Evolutionary conservation across 2,329 filamentous ascomycete genomes (phyloP).

Genomic region (Trichophyton equinum): DNA sequence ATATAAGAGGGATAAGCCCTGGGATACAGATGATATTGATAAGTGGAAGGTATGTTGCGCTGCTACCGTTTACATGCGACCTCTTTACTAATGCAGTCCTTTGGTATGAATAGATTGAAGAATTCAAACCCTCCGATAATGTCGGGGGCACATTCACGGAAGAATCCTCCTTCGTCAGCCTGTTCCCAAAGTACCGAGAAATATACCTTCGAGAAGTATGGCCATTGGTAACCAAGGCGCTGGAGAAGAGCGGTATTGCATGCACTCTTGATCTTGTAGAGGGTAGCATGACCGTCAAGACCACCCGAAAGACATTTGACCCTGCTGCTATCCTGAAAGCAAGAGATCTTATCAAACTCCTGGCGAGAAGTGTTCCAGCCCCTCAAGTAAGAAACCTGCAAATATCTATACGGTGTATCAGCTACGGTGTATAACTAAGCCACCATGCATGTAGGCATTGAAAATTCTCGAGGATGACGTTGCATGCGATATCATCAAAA

Average conservation of each 20-base stretch:
- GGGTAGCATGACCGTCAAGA: slow-evolving; percentile 93
- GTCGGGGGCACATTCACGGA: slow-evolving; percentile 73
- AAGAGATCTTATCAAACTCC: slow-evolving; percentile 82
- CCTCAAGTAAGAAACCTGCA: slow-evolving; percentile 46
- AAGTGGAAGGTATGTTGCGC: slow-evolving; percentile 63
- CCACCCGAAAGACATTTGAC: slow-evolving; percentile 81
- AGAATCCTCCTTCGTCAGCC: slow-evolving; percentile 70
- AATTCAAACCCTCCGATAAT: slow-evolving; percentile 80
- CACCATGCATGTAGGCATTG: slow-evolving; percentile 43
- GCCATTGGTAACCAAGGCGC: slow-evolving; percentile 75
- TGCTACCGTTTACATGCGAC: neutral
- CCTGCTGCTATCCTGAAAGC: slow-evolving; percentile 88
- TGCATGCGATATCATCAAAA: slow-evolving; percentile 93
- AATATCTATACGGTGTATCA: neutral
- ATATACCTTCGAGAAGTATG: slow-evolving; percentile 84
- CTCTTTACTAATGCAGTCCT: neutral
- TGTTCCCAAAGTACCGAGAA: slow-evolving; percentile 96
- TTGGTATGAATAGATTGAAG: slow-evolving; percentile 46
- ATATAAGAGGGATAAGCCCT: slow-evolving; percentile 79
- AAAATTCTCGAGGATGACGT: slow-evolving; percentile 89
- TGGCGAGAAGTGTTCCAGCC: slow-evolving; percentile 81
- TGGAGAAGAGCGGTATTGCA: slow-evolving; percentile 78
- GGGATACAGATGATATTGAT: slow-evolving; percentile 94
- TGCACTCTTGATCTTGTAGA: slow-evolving; percentile 91
- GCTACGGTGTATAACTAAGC: neutral